These are phyloP conservation scores for Xylaria sp. DNA, from an alignment of 2,329 filamentous ascomycete species.

Conservation along the genomic window DNA sequence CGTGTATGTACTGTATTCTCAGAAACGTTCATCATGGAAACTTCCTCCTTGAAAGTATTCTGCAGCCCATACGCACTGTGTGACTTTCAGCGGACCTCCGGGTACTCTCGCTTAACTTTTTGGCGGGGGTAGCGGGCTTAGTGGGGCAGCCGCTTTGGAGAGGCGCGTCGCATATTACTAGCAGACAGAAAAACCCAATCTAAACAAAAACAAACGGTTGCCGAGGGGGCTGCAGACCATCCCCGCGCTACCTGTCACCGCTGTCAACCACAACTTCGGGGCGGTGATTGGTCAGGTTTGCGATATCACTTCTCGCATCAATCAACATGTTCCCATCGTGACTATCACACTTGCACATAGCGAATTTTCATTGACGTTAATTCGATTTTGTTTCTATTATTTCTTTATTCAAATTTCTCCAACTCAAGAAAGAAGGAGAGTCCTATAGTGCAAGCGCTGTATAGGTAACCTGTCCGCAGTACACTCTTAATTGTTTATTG, in stretches of 20 bases:
- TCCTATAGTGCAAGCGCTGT: conserved; percentile 9
- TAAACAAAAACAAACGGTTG: conserved; percentile 52
- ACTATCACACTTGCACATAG: neutral
- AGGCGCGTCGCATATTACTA: conserved; percentile 37
- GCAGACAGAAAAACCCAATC: conserved; percentile 26
- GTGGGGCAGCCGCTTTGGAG: conserved; percentile 13
- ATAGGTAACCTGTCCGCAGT: neutral
- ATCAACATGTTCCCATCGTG: neutral
- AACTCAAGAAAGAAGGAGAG: neutral
- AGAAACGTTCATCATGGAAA: neutral
- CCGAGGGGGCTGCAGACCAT: conserved; percentile 36
- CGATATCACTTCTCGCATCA: conserved; percentile 14
- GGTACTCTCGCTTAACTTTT: neutral
- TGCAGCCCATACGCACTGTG: neutral
- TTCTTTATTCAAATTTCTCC: neutral
- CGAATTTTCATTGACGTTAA: conserved; percentile 2
- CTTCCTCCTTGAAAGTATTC: neutral
- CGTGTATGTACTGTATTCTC: neutral
- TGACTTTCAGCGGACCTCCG: neutral
- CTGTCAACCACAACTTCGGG: neutral
- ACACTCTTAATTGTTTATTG: conserved; percentile 7
- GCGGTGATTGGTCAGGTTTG: neutral
- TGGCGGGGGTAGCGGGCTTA: conserved; percentile 33
- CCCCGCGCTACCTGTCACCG: neutral
- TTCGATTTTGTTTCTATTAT: conserved; percentile 9